phyloP scores from a whole-genome alignment of 2,329 filamentous ascomycete species.

The Exophiala calicioides region DNA sequence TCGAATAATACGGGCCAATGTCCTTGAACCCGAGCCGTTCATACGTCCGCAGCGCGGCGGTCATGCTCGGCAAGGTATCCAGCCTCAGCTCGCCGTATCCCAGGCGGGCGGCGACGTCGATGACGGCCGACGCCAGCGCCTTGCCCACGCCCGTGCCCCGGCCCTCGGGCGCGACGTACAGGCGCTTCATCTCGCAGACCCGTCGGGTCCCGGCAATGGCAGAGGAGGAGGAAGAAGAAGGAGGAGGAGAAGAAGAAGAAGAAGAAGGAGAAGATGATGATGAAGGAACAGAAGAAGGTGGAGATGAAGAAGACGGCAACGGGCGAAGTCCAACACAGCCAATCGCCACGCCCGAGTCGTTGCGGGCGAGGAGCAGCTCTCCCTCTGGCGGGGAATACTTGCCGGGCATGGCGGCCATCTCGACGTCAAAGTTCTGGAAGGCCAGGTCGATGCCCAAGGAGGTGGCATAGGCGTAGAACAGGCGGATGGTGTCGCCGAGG shows the following conservation, averaged over 20 bases:
- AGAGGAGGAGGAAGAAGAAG: no score
- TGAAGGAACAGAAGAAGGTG: no score
- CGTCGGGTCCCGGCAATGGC: neutral
- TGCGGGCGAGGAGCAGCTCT: constrained; percentile 51
- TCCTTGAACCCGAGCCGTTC: constrained; percentile 53
- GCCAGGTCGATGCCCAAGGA: constrained; percentile 56
- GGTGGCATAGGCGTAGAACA: constrained; percentile 47
- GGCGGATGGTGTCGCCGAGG: constrained; percentile 41
- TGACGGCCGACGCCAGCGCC: constrained; percentile 47
- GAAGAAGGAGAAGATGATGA: no score
- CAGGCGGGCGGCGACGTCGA: constrained; percentile 48
- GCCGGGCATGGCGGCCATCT: constrained; percentile 56
- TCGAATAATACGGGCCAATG: constrained; percentile 57
- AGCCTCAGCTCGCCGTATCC: constrained; percentile 57
- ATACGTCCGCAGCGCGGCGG: constrained; percentile 53
- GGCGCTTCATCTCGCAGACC: constrained; percentile 59
- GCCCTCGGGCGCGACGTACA: constrained; percentile 53
- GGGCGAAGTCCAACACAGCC: constrained; percentile 30
- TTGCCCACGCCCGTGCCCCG: constrained; percentile 54
- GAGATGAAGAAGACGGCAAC: no score
- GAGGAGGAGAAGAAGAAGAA: no score
- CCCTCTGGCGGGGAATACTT: constrained; percentile 53
- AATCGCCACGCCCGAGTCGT: constrained; percentile 21
- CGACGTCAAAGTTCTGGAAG: constrained; percentile 58
- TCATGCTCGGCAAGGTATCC: constrained; percentile 59